Evolutionary conservation across 1,284 basidiomycete genomes (phyloP).

Genomic region (Malassezia sp.): DNA sequence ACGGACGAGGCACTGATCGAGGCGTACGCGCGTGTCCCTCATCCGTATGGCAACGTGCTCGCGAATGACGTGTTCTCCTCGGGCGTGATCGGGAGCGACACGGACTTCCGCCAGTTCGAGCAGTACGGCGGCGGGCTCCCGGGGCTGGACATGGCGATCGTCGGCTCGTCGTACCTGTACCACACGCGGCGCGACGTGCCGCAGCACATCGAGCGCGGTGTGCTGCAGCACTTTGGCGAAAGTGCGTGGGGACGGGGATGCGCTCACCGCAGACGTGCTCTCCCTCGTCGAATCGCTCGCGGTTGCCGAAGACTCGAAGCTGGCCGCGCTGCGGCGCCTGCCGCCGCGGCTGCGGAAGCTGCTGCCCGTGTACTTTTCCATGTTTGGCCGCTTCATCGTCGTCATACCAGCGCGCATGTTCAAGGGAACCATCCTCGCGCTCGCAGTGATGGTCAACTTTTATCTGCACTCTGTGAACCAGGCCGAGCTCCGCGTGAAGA

Average conservation of each 20-base stretch:
- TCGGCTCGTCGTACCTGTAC: conserved; percentile 85
- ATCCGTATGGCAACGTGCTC: conserved; percentile 78
- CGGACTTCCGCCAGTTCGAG: conserved; percentile 63
- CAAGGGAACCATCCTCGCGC: conserved; percentile 35
- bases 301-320: conserved; percentile 35
- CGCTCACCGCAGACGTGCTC: no score
- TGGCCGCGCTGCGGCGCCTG: conserved; percentile 20
- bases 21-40: conserved; percentile 74
- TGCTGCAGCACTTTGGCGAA: conserved; percentile 75
- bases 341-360: conserved; percentile 48
- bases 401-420: conserved; percentile 50
- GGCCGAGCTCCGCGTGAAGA: conserved; percentile 37
- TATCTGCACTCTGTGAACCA: conserved; percentile 40
- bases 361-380: conserved; percentile 57
- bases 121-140: conserved; percentile 57
- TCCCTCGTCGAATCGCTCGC: conserved; percentile 67
- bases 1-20: conserved; percentile 86
- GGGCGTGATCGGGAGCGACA: conserved; percentile 63
- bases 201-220: conserved; percentile 67
- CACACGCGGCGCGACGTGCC: conserved; percentile 79
- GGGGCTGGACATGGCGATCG: conserved; percentile 68
- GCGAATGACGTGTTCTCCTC: conserved; percentile 91
- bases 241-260: no score
- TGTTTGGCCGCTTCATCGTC: conserved; percentile 49
- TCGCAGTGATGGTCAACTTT: conserved; percentile 40